phyloP scores from a whole-genome alignment of 1,139 yeast species.

The Candida glucosophila region DNA sequence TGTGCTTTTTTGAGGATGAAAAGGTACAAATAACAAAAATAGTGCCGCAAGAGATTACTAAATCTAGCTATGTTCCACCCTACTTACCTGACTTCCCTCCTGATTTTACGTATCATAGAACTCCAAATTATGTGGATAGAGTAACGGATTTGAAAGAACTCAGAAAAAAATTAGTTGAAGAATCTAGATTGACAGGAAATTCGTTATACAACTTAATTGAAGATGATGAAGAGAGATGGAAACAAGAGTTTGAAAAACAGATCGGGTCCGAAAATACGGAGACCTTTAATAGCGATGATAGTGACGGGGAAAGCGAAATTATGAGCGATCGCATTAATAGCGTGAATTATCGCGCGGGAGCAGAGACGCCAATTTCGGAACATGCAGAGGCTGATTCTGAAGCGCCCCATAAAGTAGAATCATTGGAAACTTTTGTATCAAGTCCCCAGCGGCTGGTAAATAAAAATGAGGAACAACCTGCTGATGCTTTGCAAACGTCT shows the following conservation, averaged over 20 bases:
- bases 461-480: not conserved
- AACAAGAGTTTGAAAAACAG: conserved; percentile 17
- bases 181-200: conserved; percentile 70
- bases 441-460: too few species aligned
- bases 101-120: conserved; percentile 77
- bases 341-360: conserved; percentile 7
- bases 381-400: too few species aligned
- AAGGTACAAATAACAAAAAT: conserved; percentile 42
- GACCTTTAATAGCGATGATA: conserved; percentile 9
- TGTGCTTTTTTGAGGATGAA: conserved; percentile 37
- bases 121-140: conserved; percentile 57
- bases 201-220: conserved; percentile 58
- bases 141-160: conserved; percentile 67
- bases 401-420: not conserved
- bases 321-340: conserved; percentile 14
- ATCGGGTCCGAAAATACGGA: conserved; percentile 9
- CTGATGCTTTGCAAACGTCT: not conserved
- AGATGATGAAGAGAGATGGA: conserved; percentile 31
- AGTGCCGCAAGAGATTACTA: conserved; percentile 44
- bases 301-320: conserved; percentile 14
- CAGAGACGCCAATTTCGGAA: conserved; percentile 9
- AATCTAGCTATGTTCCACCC: conserved; percentile 52
- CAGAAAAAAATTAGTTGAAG: conserved; percentile 64
- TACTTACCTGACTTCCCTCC: conserved; percentile 90
- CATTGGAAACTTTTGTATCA: too few species aligned